These are phyloP conservation scores for Hortaea werneckii DNA, from an alignment of 2,329 filamentous ascomycete genomes.

Conservation along the genomic window DNA sequence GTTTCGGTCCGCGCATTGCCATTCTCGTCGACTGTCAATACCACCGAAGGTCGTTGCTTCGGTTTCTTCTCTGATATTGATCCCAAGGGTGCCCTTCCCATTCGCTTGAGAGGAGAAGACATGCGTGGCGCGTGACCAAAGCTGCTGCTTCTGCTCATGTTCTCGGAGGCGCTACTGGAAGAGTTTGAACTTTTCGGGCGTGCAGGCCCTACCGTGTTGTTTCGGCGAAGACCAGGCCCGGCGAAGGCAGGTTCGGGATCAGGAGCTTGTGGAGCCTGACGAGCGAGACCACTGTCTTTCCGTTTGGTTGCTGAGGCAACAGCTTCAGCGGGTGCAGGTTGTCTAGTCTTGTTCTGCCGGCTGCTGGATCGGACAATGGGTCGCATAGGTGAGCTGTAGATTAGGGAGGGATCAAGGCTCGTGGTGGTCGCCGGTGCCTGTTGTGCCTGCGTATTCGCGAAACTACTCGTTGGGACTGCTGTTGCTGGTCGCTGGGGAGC, in stretches of 20 bases:
- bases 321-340: conserved; percentile 2
- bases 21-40: conserved; percentile 36
- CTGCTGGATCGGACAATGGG: conserved; percentile 9
- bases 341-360: conserved; percentile 17
- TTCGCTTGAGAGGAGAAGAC: conserved; percentile 38
- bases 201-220: conserved; percentile 34
- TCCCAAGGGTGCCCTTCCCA: conserved; percentile 30
- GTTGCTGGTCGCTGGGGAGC: conserved; percentile 15
- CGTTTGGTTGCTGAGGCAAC: conserved; percentile 8
- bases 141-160: conserved; percentile 18
- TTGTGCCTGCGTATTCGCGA: not conserved
- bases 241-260: conserved; percentile 21
- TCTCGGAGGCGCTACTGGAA: conserved; percentile 20
- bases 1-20: conserved; percentile 39
- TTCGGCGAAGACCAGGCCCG: conserved; percentile 31
- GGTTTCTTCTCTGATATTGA: conserved; percentile 36
- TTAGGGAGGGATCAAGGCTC: conserved; percentile 38
- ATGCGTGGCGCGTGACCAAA: conserved; percentile 30
- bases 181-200: conserved; percentile 14
- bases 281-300: conserved; percentile 20
- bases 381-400: conserved; percentile 25
- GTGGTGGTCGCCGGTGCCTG: conserved; percentile 21
- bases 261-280: conserved; percentile 31
- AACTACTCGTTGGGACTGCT: conserved; percentile 5
- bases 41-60: conserved; percentile 31